These are phyloP conservation scores for Lecanosticta acicola DNA, from an alignment of 2,329 filamentous ascomycete genomes.

Conservation along the genomic window DNA sequence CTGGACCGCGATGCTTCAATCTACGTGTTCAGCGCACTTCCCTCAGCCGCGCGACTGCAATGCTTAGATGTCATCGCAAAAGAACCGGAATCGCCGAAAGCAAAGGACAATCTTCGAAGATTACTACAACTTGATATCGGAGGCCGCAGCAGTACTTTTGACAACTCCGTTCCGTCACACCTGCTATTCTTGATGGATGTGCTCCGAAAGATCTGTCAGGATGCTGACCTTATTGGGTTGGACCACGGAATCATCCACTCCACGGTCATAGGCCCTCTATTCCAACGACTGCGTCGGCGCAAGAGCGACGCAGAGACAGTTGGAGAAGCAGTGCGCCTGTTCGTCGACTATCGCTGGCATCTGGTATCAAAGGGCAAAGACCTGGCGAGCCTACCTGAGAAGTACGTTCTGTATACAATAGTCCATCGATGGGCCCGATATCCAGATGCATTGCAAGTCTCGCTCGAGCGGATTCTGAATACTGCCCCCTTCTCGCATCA, in stretches of 20 bases:
- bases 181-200: conserved; percentile 6
- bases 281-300: conserved; percentile 3
- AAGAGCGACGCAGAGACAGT: neutral
- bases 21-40: neutral
- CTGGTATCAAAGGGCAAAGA: neutral
- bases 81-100: too few relatives aligned
- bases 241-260: neutral
- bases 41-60: too few relatives aligned
- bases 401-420: neutral
- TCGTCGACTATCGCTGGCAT: neutral
- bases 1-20: neutral
- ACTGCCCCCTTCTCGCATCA: neutral
- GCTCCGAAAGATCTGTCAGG: conserved; percentile 3
- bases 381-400: too few relatives aligned
- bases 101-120: too few relatives aligned
- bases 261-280: conserved; percentile 4
- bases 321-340: neutral
- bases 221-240: neutral
- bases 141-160: neutral
- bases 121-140: too few relatives aligned
- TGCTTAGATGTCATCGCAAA: too few relatives aligned
- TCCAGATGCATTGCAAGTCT: neutral
- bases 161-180: conserved; percentile 1
- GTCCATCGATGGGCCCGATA: neutral
- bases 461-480: neutral